Percentiles rank a stretch among this genome's conserved stretches.
phyloP scores from a whole-genome alignment of 768 basidiomycete genomes.

The Tephrocybe rancida region DNA sequence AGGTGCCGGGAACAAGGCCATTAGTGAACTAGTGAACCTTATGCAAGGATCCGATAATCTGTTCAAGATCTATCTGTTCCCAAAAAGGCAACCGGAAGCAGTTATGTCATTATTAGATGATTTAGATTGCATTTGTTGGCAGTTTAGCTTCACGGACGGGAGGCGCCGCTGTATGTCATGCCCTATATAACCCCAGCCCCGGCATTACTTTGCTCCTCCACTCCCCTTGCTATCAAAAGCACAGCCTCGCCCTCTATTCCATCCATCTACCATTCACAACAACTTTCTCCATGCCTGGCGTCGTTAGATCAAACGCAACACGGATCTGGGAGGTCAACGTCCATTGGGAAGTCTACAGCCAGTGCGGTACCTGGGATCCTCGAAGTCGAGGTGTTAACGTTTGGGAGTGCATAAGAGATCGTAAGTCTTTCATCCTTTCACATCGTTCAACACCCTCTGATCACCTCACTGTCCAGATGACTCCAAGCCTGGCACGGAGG shows the following conservation, averaged over 20 bases:
- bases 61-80: slow-evolving; percentile 10
- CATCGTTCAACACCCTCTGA: slow-evolving; percentile 5
- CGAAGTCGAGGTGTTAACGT: slow-evolving; percentile 69
- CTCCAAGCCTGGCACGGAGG: slow-evolving; percentile 55
- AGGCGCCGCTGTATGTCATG: slow-evolving; percentile 21
- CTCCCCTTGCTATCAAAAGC: not conserved
- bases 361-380: slow-evolving; percentile 74
- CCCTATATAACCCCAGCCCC: slow-evolving; percentile 19
- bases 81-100: slow-evolving; percentile 12
- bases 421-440: slow-evolving; percentile 43
- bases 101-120: slow-evolving; percentile 18
- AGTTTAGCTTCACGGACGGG: slow-evolving; percentile 16
- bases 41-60: slow-evolving; percentile 17
- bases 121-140: slow-evolving; percentile 17
- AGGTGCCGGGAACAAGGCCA: not conserved
- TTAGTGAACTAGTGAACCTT: too few relatives aligned
- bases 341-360: slow-evolving; percentile 64
- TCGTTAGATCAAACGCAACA: slow-evolving; percentile 66
- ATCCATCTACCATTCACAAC: slow-evolving; percentile 3
- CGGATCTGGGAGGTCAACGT: slow-evolving; percentile 72
- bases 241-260: not conserved
- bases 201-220: slow-evolving; percentile 1
- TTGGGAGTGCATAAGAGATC: slow-evolving; percentile 74
- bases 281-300: slow-evolving; percentile 35
- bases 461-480: slow-evolving; percentile 44